These are phyloP conservation scores for Euphorbia schlechtendalii DNA, from an alignment of 441 rosid genomes.

Conservation along the genomic window DNA sequence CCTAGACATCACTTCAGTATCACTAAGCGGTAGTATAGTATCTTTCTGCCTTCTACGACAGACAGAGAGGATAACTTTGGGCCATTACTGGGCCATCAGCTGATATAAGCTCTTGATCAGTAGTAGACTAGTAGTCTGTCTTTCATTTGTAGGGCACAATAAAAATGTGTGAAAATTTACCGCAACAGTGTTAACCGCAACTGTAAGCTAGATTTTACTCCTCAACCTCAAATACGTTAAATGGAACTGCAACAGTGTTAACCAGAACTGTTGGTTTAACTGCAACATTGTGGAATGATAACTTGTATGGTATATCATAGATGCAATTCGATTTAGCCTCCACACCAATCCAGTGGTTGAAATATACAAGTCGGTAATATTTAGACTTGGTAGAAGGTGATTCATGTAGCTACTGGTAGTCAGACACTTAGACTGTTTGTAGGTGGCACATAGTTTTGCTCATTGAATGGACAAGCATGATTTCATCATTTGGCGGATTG, in stretches of 20 bases:
- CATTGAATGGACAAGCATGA: neutral
- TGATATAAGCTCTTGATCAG: no score
- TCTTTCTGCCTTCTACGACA: neutral
- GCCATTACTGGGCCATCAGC: no score
- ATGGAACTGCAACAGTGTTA: no score
- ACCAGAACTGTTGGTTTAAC: no score
- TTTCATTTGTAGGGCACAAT: neutral
- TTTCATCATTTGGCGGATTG: neutral
- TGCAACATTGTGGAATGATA: no score
- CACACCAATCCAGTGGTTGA: neutral
- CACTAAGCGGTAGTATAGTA: neutral
- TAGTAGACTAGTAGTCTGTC: neutral
- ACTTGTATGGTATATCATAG: neutral
- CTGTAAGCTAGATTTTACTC: neutral
- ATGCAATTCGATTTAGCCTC: neutral
- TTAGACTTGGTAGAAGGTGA: neutral
- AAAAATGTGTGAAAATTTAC: slow-evolving; percentile 1
- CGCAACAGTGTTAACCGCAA: neutral
- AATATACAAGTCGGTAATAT: neutral
- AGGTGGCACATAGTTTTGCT: neutral
- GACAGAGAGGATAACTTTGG: no score
- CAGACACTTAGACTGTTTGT: neutral
- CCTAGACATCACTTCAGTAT: no score
- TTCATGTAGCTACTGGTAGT: neutral
- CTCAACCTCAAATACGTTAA: no score